Evolutionary conservation across 2,329 filamentous ascomycete genomes (phyloP), one percentile per base, ranked within the genome.

Genomic region (Penicillium sp.): DNA sequence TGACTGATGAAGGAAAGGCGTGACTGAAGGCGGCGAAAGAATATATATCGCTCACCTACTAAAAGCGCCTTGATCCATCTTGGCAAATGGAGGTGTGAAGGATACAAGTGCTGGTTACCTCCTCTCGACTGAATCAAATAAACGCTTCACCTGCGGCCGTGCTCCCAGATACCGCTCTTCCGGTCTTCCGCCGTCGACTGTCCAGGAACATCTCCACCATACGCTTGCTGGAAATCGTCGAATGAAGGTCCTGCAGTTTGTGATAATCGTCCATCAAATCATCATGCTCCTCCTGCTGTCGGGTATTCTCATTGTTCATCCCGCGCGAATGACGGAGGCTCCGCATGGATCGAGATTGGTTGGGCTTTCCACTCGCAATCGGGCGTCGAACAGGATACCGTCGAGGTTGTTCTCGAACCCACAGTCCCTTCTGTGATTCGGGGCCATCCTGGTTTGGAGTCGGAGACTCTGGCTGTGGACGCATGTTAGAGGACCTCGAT

Each of bases 171-270:
- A 52, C 41, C 10, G 61, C 66, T 17, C 45, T 49, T 4, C 57
- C 69, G 58, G 61, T 67, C 49, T 65, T 67, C 35, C 55, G 67
- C 4, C 72, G 73, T 38, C 74, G 71, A 58, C 72, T 75, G 41
- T 70, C 65, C 63, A 77, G 59, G 59, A 77, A 77, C 51, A 70
- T 57, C 38, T 77, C 75, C 47, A 77, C 74, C 75, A 77, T 75
- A 20, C 61, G 68, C 54, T 76, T 76, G 60, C 71, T 74, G 31
- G 71, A 73, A 10, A 75, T 69, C 0, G 68, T 67, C 3, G 67
- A 65, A 42, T 67, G 66, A 35, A 63, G 45, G 17, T 65, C 68
- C 49, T 71, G 66, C 5, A 67, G 34, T 12, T 67, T 62, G 15
- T 59, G 60, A 41, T 69, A 66, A 20, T 63, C 54, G 7, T 64